These are phyloP conservation scores for Eremomyces bilateralis DNA, from an alignment of 495 filamentous ascomycete genomes.

Conservation along the genomic window DNA sequence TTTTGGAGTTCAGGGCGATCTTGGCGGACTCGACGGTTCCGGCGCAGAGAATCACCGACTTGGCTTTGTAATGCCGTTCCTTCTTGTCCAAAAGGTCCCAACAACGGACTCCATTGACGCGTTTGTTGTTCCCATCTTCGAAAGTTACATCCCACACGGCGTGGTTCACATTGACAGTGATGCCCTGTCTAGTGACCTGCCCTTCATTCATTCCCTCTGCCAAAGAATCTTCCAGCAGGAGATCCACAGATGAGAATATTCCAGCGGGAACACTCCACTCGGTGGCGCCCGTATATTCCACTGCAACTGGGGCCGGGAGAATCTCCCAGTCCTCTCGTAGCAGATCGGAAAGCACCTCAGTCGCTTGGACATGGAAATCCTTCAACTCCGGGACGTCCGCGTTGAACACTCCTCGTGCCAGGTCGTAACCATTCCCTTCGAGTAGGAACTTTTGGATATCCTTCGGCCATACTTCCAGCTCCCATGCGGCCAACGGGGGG, in stretches of 20 bases:
- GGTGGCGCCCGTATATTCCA: background rate
- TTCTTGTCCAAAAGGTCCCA: background rate
- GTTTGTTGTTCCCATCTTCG: background rate
- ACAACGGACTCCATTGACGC: background rate
- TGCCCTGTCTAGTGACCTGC: no score
- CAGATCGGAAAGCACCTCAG: background rate
- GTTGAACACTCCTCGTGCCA: background rate
- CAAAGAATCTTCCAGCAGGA: no score
- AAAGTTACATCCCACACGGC: background rate
- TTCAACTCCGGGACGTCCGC: background rate
- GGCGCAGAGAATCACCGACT: background rate
- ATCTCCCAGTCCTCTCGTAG: background rate
- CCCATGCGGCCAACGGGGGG: background rate
- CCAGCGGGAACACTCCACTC: background rate
- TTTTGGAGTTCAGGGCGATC: constrained; percentile 1
- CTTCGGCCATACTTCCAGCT: background rate
- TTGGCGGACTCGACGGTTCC: background rate
- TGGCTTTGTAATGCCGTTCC: background rate
- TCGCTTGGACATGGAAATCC: background rate
- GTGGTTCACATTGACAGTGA: constrained; percentile 1
- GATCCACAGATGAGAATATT: background rate
- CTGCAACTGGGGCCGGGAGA: background rate
- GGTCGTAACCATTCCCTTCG: background rate
- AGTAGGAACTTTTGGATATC: background rate
- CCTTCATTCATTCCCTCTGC: no score